phyloP scores from a whole-genome alignment of 495 filamentous ascomycete genomes.

The Penicillium roqueforti region DNA sequence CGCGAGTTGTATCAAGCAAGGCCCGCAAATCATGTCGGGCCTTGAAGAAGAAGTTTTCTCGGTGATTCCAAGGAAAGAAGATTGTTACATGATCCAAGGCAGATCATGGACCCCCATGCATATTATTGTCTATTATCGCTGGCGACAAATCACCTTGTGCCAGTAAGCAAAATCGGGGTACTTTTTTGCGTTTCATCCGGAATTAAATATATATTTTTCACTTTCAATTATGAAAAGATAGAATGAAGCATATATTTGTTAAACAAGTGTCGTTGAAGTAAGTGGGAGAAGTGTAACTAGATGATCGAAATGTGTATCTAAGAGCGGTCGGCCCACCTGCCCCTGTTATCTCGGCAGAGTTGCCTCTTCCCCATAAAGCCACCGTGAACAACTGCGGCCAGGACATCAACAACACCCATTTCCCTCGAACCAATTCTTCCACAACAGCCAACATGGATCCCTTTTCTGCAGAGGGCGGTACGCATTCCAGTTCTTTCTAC shows the following conservation, averaged over 20 bases:
- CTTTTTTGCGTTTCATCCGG: too few species aligned
- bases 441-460: conserved; percentile 67
- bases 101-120: too few species aligned
- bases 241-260: neutral
- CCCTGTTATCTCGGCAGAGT: conserved; percentile 21
- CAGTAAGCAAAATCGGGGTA: neutral
- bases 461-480: conserved; percentile 86
- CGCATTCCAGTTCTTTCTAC: conserved; percentile 7
- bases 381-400: conserved; percentile 23
- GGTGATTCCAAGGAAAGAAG: neutral
- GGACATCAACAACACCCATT: conserved; percentile 20
- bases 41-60: neutral
- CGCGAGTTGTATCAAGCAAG: neutral
- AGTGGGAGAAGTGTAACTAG: too few species aligned
- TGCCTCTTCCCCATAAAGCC: conserved; percentile 20
- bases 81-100: neutral
- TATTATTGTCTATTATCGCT: neutral
- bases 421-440: conserved; percentile 9
- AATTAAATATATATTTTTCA: too few species aligned
- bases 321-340: conserved; percentile 29
- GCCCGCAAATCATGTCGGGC: neutral
- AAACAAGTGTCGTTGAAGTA: neutral
- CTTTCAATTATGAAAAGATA: neutral
- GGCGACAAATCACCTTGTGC: neutral
- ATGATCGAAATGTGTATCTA: neutral